Conservation (phyloP, 805 yeast genomes). For the Candida dajiaensis region DNA sequence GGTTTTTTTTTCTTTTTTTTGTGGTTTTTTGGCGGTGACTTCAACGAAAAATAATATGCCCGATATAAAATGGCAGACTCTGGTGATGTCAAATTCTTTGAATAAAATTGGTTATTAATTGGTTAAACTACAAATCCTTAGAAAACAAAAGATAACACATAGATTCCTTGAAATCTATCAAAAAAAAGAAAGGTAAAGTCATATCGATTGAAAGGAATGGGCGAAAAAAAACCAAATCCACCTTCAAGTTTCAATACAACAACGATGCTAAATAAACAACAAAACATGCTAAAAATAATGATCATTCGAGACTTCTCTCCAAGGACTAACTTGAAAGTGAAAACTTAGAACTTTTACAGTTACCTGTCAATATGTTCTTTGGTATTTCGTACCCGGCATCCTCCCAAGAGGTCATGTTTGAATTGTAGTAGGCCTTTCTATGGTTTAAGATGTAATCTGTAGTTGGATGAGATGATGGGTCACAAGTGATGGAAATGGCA, state of each 20-base stretch:
- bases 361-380: constrained; percentile 28
- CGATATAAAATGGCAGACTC: no score
- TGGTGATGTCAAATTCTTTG: no score
- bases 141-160: background rate
- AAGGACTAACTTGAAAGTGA: background rate
- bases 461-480: constrained; percentile 43
- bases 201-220: no score
- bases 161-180: background rate
- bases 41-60: no score
- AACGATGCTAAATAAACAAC: background rate
- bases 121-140: no score
- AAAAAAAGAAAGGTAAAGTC: no score
- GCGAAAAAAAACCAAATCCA: no score
- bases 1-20: no score
- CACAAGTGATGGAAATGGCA: constrained; percentile 36
- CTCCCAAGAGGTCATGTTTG: constrained; percentile 39
- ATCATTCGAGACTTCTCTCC: background rate
- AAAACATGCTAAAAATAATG: background rate
- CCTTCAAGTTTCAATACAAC: background rate
- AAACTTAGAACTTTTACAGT: constrained; percentile 13
- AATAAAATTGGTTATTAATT: no score
- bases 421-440: constrained; percentile 34
- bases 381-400: constrained; percentile 40
- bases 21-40: no score
- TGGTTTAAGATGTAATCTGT: constrained; percentile 38